phyloP scores from a whole-genome alignment of 1,284 basidiomycete species.

The Ceratobasidium sp. region DNA sequence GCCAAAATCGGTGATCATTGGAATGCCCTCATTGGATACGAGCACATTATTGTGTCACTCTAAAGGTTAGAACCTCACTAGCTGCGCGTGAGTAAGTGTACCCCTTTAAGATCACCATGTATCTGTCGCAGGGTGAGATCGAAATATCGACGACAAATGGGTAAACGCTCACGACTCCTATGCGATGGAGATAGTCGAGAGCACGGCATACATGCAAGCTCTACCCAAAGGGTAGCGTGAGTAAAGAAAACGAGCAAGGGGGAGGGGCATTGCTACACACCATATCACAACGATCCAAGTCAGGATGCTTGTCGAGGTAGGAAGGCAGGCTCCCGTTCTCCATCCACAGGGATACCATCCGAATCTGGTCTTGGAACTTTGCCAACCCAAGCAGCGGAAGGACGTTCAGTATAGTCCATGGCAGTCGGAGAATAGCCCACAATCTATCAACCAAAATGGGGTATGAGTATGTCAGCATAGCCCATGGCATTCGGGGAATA shows the following conservation, averaged over 20 bases:
- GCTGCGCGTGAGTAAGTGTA: not conserved
- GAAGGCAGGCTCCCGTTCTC: constrained; percentile 4
- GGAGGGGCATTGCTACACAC: not conserved
- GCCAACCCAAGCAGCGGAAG: too few relatives aligned
- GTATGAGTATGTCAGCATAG: too few relatives aligned
- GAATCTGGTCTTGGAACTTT: too few relatives aligned
- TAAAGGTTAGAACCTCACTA: too few relatives aligned
- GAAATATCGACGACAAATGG: not conserved
- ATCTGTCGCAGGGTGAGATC: not conserved
- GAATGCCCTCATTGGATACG: constrained; percentile 1
- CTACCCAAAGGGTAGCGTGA: not conserved
- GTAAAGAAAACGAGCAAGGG: too few relatives aligned
- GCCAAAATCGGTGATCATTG: not conserved
- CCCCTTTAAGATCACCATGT: constrained; percentile 6
- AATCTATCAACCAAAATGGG: too few relatives aligned
- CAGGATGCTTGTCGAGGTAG: not conserved
- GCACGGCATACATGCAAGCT: not conserved
- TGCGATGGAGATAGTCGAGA: not conserved
- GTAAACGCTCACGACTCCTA: not conserved
- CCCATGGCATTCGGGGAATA: too few relatives aligned
- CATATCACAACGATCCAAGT: not conserved
- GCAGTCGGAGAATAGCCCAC: too few relatives aligned
- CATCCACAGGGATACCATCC: not conserved
- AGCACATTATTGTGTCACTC: not conserved
- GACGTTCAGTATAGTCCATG: too few relatives aligned